Base-by-base conservation (phyloP, 495 filamentous ascomycete genomes). In the Trichoderma asperelloides region DNA sequence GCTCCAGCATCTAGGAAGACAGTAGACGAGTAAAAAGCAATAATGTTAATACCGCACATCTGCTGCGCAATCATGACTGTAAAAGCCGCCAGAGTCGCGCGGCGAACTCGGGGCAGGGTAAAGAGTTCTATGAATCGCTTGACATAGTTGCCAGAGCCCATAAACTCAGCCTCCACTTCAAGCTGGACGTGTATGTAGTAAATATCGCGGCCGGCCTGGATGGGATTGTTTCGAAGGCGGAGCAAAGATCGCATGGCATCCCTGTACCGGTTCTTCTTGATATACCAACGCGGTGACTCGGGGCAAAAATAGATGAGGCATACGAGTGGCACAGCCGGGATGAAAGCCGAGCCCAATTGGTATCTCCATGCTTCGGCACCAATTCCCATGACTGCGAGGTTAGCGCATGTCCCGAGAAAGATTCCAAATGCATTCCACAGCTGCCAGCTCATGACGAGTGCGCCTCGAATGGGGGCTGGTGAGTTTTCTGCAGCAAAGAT, bases 361-460 rank as follows among this genome's bases (percentile, higher is more conserved):
- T 94, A 80, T 41, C 91, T 80, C 91, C 91, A 94, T 62, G 89
- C 79, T 65, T 89, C 84, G 13, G 68, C 65, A 11, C 81, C 84
- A 12, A 80, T 76, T 66, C 79, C 70, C 66, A 70, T 78, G 18
- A 94, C 86, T 1, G 85, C 85, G 27, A 96, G 78, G 70, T 94
- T 93, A 43, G 90, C 85, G 62, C 81, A 84, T 1, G 83, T 87
- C 15, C 91, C 91, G 15, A 91, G 77, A 70, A 92, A 86, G 70
- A 92, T 91, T 40, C 90, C 90, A 68, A 93, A 93, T 1, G 90
- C 91, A 5, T 89, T 92, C 89, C 90, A 93, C 73, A 93, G 79
- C 70, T 96, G 91, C 91, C 90, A 94, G 21, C 79, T 84, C 91
- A 96, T 94, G 41, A 91, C 88, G 16, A 96, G 76, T 5, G 85